These are phyloP conservation scores for Psilocybe cubensis DNA, from an alignment of 768 basidiomycete genomes.

Conservation along the genomic window DNA sequence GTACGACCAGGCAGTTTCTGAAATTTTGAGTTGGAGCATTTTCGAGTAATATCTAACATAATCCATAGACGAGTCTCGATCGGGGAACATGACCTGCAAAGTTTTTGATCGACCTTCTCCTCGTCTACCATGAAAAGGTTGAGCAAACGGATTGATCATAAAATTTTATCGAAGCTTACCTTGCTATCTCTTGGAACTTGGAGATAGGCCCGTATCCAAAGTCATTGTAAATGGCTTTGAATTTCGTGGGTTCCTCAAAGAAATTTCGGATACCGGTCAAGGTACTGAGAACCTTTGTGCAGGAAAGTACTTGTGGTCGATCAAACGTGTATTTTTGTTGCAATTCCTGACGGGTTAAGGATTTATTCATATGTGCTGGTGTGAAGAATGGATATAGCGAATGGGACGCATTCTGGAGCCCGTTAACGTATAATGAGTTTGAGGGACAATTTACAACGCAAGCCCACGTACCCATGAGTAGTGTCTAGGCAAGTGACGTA, in stretches of 20 bases:
- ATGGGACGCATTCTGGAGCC: slow-evolving; percentile 52
- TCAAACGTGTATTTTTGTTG: slow-evolving; percentile 43
- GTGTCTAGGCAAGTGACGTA: slow-evolving; percentile 46
- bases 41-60: slow-evolving; percentile 33
- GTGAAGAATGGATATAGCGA: slow-evolving; percentile 71
- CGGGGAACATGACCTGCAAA: slow-evolving; percentile 40
- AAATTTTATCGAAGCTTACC: slow-evolving; percentile 23
- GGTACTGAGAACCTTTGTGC: slow-evolving; percentile 12
- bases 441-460: background rate
- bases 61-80: slow-evolving; percentile 29
- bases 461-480: slow-evolving; percentile 35
- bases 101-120: slow-evolving; percentile 29
- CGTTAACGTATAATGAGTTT: slow-evolving; percentile 13
- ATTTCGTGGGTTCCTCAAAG: slow-evolving; percentile 33
- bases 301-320: slow-evolving; percentile 30
- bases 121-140: slow-evolving; percentile 24
- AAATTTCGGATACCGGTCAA: slow-evolving; percentile 30
- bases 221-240: slow-evolving; percentile 41
- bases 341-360: slow-evolving; percentile 41
- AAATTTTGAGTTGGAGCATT: slow-evolving; percentile 30
- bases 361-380: slow-evolving; percentile 44
- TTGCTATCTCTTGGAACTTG: slow-evolving; percentile 36
- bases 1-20: slow-evolving; percentile 28
- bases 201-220: slow-evolving; percentile 44
- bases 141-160: no score